Base-by-base conservation (phyloP, 352 stramenopile species). In the Phytophthora melonis region DNA sequence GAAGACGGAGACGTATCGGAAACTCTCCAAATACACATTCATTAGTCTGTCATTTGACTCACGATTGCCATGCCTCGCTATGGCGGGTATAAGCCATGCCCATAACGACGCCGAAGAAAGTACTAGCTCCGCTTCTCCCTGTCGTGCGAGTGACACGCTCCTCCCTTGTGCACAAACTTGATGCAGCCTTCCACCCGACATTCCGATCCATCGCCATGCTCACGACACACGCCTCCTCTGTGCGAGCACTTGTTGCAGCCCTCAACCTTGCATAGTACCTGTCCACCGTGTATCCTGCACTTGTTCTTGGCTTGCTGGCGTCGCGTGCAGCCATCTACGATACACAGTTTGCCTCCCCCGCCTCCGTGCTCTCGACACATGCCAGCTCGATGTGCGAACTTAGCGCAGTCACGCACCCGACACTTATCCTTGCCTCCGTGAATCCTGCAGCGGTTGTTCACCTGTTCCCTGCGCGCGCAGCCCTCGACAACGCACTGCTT, bases 121-220 rank as follows among this genome's bases (percentile, higher is more conserved):
- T 34, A 0, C 30, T 34, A 34, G 8, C 30, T 34, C 30, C 10
- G 30, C 30, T 34, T 34, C 30, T 86, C 85, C 3, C 83, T 83
- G 11, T 82, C 81, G 41, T 95, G 88, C 7, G 77, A 68, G 21
- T 83, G 84, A 30, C 87, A 95, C 19, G 88, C 75, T 25, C 87
- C 88, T 14, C 84, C 86, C 47, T 83, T 88, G 49, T 90, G 83
- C 69, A 90, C 87, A 45, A 90, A 90, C 66, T 94, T 93, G 19
- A 43, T 70, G 66, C 88, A 95, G 7, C 75, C 86, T 10, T 86
- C 73, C 5, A 79, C 56, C 53, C 88, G 87, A 50, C 88, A 95
- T 27, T 70, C 71, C 54, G 90, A 88, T 16, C 80, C 83, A 10
- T 82, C 84, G 25, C 87, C 85, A 58, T 93, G 87, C 21, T 75